Evolutionary conservation across 2,329 filamentous ascomycete species (phyloP).

Genomic region (Xylariales sp.): DNA sequence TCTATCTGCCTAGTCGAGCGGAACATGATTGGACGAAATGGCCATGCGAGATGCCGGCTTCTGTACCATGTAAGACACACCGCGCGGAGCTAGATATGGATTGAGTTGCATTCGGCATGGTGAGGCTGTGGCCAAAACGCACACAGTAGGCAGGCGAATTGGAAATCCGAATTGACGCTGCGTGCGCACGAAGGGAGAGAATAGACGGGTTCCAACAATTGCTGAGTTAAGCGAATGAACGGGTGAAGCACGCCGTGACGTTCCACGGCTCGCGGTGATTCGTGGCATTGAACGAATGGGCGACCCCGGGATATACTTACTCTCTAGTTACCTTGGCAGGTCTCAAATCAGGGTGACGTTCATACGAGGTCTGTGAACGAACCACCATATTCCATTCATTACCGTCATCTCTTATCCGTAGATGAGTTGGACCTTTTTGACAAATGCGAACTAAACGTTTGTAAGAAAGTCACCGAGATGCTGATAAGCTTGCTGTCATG

Average conservation of each 20-base stretch:
- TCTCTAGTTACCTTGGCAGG: not conserved
- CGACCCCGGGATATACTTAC: constrained; percentile 3
- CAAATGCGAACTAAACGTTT: not conserved
- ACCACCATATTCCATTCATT: not conserved
- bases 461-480: not conserved
- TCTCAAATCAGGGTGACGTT: not conserved
- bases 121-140: constrained; percentile 12
- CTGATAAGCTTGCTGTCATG: constrained; percentile 6
- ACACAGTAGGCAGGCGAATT: not conserved
- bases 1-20: not conserved
- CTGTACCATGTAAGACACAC: constrained; percentile 17
- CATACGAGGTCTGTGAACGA: not conserved
- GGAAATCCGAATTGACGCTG: constrained; percentile 6
- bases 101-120: constrained; percentile 19
- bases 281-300: constrained; percentile 23
- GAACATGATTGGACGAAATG: constrained; percentile 14
- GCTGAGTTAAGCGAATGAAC: constrained; percentile 7
- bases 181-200: not conserved
- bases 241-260: constrained; percentile 15
- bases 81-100: constrained; percentile 2
- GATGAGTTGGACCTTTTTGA: not conserved
- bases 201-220: constrained; percentile 4
- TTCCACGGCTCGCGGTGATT: constrained; percentile 4
- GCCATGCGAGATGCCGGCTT: constrained; percentile 23
- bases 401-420: not conserved